Conservation (phyloP, 257 asterid species). For the Fraxinus anomala region DNA sequence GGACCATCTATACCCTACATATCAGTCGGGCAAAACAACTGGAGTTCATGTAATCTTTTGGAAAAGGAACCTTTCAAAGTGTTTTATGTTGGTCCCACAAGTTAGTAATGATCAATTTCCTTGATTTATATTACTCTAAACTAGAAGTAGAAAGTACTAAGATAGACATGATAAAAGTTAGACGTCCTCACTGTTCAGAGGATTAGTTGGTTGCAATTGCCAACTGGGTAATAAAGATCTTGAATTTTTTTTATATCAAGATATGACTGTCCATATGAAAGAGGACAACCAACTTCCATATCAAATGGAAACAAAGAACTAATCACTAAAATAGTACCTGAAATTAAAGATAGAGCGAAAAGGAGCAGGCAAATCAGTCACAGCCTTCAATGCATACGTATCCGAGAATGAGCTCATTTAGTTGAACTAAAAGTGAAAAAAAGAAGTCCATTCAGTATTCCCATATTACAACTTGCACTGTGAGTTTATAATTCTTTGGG, state of each 20-base stretch:
- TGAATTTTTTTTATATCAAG: constrained; percentile 4
- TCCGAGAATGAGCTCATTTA: constrained; percentile 44
- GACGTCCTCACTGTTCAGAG: not conserved
- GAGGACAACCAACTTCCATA: constrained; percentile 13
- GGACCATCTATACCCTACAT: constrained; percentile 14
- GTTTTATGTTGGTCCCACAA: constrained; percentile 2
- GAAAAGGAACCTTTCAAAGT: constrained; percentile 10
- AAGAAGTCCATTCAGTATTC: constrained; percentile 10
- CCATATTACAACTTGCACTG: constrained; percentile 11
- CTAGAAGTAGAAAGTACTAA: not conserved
- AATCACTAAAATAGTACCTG: constrained; percentile 54
- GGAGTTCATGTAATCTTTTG: constrained; percentile 4
- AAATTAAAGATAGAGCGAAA: constrained; percentile 69
- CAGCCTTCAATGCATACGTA: constrained; percentile 66
- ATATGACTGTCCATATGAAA: not conserved
- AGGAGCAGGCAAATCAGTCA: constrained; percentile 73
- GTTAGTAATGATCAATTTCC: constrained; percentile 14
- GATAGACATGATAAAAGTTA: constrained; percentile 14
- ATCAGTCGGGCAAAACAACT: not conserved
- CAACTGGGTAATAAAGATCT: constrained; percentile 10
- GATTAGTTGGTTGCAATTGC: not conserved
- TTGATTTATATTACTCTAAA: constrained; percentile 10
- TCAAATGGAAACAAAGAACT: constrained; percentile 9
- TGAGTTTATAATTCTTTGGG: constrained; percentile 3
- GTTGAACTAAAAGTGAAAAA: constrained; percentile 28